Base-by-base conservation (phyloP, 345 rosid species). In the Eutrema heterophyllum region DNA sequence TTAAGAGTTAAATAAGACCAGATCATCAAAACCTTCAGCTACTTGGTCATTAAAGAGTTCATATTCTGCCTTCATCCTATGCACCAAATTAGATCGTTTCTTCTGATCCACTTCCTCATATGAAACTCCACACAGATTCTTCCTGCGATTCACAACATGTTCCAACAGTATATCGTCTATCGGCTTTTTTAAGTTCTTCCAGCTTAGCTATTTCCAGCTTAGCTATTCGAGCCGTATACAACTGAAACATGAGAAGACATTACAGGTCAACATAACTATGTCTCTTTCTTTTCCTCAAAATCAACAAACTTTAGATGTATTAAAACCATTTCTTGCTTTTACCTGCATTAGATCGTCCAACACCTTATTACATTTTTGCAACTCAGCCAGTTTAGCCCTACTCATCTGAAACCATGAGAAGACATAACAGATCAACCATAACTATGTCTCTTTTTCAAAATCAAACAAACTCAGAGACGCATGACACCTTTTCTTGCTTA, bases 1-100 rank as follows among this genome's bases (percentile, higher is more conserved):
- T 5, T 64, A 32, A 29, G 40, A 30, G 11, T n/a, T 30, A 16
- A 45, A 18, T 4, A 30, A 27, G 51, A 33, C 29, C 66, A 15
- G 40, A n/a, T 35, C 66, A 46, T 58, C 57, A 59, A 27, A 48
- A 30, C 59, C 75, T 26, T 59, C 12, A 66, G 70, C 48, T 66
- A 51, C 38, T 14, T 24, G 9, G 57, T 26, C 43, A n/a, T 32
- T 32, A 54, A 7, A 54, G 39, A 33, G 40, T 32, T 55, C 60
- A 12, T 32, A n/a, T 55, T 55, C 14, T 55, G 40, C 13, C 54
- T 30, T 30, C 33, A 4, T 4, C 5, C 57, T 48, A 44, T 18
- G 44, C 45, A 18, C 18, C 45, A 48, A 48, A 65, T 30, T 16
- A 64, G 16, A 33, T 30, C 0, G 68, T 30, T 45, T 30, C 66